Evolutionary conservation across 345 rosid species (phyloP).

Genomic region (Citrus hindsii): DNA sequence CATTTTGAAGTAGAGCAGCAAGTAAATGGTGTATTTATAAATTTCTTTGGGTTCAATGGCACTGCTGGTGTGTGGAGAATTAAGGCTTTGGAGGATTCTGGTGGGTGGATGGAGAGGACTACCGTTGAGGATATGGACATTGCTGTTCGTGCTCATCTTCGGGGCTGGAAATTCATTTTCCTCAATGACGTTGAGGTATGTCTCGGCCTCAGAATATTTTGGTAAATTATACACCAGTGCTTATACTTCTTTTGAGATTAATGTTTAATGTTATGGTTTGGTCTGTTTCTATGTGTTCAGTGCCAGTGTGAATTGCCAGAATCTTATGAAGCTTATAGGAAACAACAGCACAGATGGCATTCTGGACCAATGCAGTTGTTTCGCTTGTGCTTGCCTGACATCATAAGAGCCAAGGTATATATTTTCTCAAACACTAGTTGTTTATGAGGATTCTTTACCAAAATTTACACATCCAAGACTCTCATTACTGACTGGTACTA

Average conservation of each 20-base stretch:
- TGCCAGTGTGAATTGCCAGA: conserved; percentile 92
- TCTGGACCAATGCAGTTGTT: conserved; percentile 98
- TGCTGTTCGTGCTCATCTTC: conserved; percentile 94
- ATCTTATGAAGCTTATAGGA: conserved; percentile 92
- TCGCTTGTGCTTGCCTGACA: conserved; percentile 78
- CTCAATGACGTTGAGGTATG: conserved; percentile 87
- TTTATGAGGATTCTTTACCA: background rate
- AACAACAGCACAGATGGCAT: conserved; percentile 97
- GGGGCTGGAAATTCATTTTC: conserved; percentile 88
- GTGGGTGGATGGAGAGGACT: conserved; percentile 97
- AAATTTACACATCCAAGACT: background rate
- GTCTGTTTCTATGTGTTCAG: conserved; percentile 33
- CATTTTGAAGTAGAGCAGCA: conserved; percentile 98
- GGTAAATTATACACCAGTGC: background rate
- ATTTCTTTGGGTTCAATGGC: conserved; percentile 94
- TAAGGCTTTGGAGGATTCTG: conserved; percentile 87
- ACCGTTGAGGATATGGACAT: conserved; percentile 98
- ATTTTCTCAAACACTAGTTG: background rate
- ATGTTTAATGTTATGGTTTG: background rate
- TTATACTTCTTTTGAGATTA: background rate
- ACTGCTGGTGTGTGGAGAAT: conserved; percentile 98
- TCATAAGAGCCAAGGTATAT: conserved; percentile 69
- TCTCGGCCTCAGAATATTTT: background rate
- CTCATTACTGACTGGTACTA: conserved; percentile 11
- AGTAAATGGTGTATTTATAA: conserved; percentile 76